These are phyloP conservation scores for Trichomonascaceae sp. DNA, from an alignment of 1,139 yeast genomes.

Conservation along the genomic window DNA sequence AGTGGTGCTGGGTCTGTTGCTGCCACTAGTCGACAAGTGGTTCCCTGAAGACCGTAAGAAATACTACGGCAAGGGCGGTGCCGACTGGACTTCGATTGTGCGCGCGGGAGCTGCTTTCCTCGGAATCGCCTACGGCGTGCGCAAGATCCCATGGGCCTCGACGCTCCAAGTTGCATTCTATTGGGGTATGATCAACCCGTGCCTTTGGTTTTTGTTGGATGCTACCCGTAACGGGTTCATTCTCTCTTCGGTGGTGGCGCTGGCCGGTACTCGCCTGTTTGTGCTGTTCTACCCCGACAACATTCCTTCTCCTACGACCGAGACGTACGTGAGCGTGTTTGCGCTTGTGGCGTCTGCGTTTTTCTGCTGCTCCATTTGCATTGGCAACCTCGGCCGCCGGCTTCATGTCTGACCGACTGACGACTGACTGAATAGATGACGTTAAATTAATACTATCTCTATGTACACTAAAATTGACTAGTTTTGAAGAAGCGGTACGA, in stretches of 20 bases:
- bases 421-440: too few relatives aligned
- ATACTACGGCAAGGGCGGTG: conserved; percentile 15
- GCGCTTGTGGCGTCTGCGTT: conserved; percentile 49
- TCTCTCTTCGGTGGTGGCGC: conserved; percentile 21
- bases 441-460: too few relatives aligned
- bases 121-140: conserved; percentile 73
- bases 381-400: conserved; percentile 61
- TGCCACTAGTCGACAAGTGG: conserved; percentile 46
- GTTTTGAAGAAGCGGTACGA: conserved; percentile 30
- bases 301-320: conserved; percentile 13
- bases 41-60: conserved; percentile 25
- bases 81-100: conserved; percentile 32
- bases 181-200: conserved; percentile 66
- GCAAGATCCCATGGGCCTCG: conserved; percentile 70
- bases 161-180: conserved; percentile 62
- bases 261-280: conserved; percentile 19
- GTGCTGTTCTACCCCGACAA: conserved; percentile 21
- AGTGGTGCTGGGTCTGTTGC: conserved; percentile 44
- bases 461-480: neutral
- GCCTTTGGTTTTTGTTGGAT: conserved; percentile 71
- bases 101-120: conserved; percentile 64
- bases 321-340: conserved; percentile 19
- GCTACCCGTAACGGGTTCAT: conserved; percentile 55
- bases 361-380: conserved; percentile 54
- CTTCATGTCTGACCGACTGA: too few relatives aligned